phyloP scores from a whole-genome alignment of 352 stramenopile genomes.

The Phytophthora melonis region DNA sequence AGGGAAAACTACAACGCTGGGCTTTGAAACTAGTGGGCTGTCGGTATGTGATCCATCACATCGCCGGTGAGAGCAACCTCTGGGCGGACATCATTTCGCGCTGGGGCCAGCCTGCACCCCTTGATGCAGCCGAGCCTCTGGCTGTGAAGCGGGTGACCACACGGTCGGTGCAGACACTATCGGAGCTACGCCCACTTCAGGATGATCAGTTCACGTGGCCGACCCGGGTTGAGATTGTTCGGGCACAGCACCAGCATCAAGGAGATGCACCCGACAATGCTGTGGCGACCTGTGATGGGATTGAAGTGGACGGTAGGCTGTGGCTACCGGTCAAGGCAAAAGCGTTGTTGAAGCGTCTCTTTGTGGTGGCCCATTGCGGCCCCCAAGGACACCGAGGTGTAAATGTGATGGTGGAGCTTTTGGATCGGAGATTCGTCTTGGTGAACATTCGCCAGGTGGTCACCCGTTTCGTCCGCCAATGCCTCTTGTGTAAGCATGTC shows the following conservation, averaged over 20 bases:
- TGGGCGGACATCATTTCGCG: conserved; percentile 20
- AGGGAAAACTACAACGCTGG: conserved; percentile 25
- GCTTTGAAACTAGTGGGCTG: conserved; percentile 9
- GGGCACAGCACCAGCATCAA: not conserved
- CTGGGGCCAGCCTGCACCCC: not conserved
- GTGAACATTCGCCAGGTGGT: not conserved
- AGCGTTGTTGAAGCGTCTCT: not conserved
- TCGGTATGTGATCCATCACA: conserved; percentile 34
- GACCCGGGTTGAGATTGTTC: too few relatives aligned
- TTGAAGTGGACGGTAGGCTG: not conserved
- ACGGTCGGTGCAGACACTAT: not conserved
- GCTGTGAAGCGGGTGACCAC: not conserved
- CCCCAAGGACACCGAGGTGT: not conserved
- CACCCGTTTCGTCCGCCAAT: not conserved
- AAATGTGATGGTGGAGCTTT: conserved; percentile 3
- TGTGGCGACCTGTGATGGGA: not conserved
- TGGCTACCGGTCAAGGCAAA: not conserved
- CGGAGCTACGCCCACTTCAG: too few relatives aligned
- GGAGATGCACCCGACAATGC: not conserved
- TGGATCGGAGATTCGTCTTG: not conserved
- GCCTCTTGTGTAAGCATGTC: conserved; percentile 5
- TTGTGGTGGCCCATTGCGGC: not conserved
- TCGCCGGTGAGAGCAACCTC: conserved; percentile 5
- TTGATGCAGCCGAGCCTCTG: conserved; percentile 5
- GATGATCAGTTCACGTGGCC: too few relatives aligned